Base-by-base conservation (phyloP, 2,329 filamentous ascomycete genomes). In the Trichoderma lentiforme region DNA sequence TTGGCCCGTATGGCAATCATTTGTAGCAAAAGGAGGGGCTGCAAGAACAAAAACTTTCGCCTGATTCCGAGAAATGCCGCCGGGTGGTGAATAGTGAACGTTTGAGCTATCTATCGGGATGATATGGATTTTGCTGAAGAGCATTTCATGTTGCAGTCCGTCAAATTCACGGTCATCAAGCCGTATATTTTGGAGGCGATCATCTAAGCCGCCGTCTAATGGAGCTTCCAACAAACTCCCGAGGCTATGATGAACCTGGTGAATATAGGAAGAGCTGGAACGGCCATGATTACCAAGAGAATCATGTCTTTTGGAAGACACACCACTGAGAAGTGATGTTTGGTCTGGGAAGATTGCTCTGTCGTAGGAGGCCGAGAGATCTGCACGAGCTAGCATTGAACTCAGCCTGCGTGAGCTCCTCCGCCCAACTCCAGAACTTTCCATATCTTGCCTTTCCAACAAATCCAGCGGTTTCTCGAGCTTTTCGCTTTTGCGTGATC, bases 341-440 rank as follows among this genome's bases (percentile, higher is more conserved):
- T 87, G 88, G 63, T 97, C 94, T 32, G 90, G 88, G 78, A 97
- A 97, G n/a, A 91, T 88, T 1, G 91, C 87, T 76, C 93, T 88
- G 76, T 97, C 94, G 75, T 95, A 93, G 18, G 92, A 96, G 11
- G 93, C 91, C 0, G 93, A 95, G 24, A 98, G 84, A 79, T 98
- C 95, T 36, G 93, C 92, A 77, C 95, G 88, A 18, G 95, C 95
- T 68, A 98, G 86, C 82, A 97, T 88, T 18, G 95, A 98, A 83
- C 96, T 99, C 30, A 98, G 92, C 65, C 96, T 89, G 57, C 96
- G 90, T 21, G 89, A 91, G 73, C 89, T 89, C 72, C 89, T 85
- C 66, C 89, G 83, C 0, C 86, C 86, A 14, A 85, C 84, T 18
- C 86, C 84, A n/a, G 81, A 79, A 12, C 83, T 85, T 70, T 87